Evolutionary conservation across 192 early-diverging fungal genomes (phyloP), one percentile per base, ranked within the genome.

Genomic region (Phycomyces nitens): DNA sequence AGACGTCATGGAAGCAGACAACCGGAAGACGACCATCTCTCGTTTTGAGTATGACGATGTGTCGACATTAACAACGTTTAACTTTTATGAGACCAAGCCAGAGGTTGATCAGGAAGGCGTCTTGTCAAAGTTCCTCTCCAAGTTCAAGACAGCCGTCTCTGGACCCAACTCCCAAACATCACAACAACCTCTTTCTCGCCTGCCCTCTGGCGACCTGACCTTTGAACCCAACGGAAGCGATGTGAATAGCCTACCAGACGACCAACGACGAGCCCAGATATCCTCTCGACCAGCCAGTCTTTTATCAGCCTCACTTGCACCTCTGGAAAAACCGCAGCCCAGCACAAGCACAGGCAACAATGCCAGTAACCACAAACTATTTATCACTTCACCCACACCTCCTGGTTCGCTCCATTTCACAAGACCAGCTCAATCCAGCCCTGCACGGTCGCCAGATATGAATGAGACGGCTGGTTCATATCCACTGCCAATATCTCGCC

Each of bases 41-140:
- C 62, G 57, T n/a, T 64, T 70, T 59, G 71, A 62, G 27, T 66
- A 67, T 58, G 71, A 73, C 39, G 71, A 73, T 68, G 49, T 57
- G 7, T 47, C 55, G 5, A 75, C 66, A 20, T 23, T 78, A 23
- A 78, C 77, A 39, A 68, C 67, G 2, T 78, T 78, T 49, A 68
- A 71, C 20, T 49, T 75, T 41, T 62, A 68, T 22, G 39, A 44
- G 22, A 56, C 63, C 52, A 53, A 59, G 9, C n/a, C 24, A 8
- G 73, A 70, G 38, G 26, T 57, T 40, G 76, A 77, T 29, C 65
- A 66, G 3, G 82, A 82, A 72, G 79, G 77, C 20, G 78, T 80
- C 0, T 63, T 84, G 18, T 80, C 82, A 53, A 84, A 82, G 53
- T 66, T 84, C 53, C 77, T 84, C 55, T 79, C 79, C 34, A 71